Conservation (phyloP, 2,329 filamentous ascomycete genomes). For the Pseudopithomyces maydicus region DNA sequence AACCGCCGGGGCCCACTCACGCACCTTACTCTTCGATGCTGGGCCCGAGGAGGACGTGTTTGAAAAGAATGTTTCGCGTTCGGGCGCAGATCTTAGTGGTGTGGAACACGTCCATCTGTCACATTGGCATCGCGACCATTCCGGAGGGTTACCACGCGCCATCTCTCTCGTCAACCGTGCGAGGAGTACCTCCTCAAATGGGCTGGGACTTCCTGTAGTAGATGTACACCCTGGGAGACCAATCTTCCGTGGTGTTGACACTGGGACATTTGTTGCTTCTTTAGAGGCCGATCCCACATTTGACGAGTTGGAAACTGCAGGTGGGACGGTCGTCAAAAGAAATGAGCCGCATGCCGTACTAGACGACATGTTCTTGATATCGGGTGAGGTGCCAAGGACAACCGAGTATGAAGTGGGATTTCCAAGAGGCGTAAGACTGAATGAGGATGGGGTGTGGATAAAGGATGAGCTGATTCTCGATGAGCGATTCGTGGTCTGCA, state of each 20-base stretch:
- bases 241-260: conserved; percentile 55
- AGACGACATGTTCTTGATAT: conserved; percentile 58
- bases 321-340: conserved; percentile 48
- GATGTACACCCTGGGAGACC: conserved; percentile 61
- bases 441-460: conserved; percentile 51
- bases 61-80: conserved; percentile 55
- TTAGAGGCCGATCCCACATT: conserved; percentile 60
- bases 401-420: conserved; percentile 58
- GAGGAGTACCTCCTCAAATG: conserved; percentile 13
- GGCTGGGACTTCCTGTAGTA: conserved; percentile 40
- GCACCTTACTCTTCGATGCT: conserved; percentile 59
- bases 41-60: conserved; percentile 59
- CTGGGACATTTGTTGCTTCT: conserved; percentile 49
- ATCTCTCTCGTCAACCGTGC: conserved; percentile 51
- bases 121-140: conserved; percentile 63
- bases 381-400: conserved; percentile 57
- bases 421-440: conserved; percentile 52
- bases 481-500: conserved; percentile 60
- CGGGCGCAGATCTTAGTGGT: conserved; percentile 48
- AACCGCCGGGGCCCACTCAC: conserved; percentile 50
- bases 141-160: conserved; percentile 58
- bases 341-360: conserved; percentile 52
- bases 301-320: conserved; percentile 52
- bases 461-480: conserved; percentile 57
- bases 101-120: conserved; percentile 58